Evolutionary conservation across 768 basidiomycete genomes (phyloP), one percentile per base, ranked within the genome.

Genomic region (Boletus bicolor): DNA sequence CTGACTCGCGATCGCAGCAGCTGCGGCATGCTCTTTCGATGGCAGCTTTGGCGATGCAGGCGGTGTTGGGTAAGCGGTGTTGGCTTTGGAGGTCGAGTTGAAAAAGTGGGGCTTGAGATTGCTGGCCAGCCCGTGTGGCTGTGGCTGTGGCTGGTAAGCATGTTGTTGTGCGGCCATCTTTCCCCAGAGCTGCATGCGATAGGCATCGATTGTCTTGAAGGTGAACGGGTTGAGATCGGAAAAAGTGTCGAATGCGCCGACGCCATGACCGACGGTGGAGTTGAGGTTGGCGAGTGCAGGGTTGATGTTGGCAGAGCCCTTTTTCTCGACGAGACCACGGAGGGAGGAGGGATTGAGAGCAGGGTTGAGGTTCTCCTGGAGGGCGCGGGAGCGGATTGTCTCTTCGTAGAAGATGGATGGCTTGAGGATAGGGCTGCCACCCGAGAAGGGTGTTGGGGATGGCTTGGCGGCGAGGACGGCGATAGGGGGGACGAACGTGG

Each of bases 141-240:
- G 63, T 42, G 76, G 61, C 49, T 49, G 71, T 55, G 59, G 68
- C 52, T 82, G 73, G 49, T 49, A 70, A 56, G 21, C 21, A 24
- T 59, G 68, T 51, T 82, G 87, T 61, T 92, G 91, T 34, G 84
- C 79, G 0, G 92, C 92, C 84, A 96, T 90, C 73, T 88, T 83
- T 35, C 86, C 83, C 94, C 93, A 96, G 0, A 97, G 77, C 58
- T 96, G 93, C 89, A 93, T 93, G 41, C 93, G 82, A 68, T 87
- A 87, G 68, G 85, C 82, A 72, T 95, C 93, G 61, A 95, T 75
- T 2, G 82, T 84, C 77, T 92, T 93, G 78, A 95, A 82, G 3
- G 89, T 93, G 72, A 94, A 94, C 12, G 86, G 85, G 60, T 91
- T 92, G 59, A 77, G 68, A 61, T 94, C 92, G 24, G 86, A 77